These are phyloP conservation scores for Chaetomidium leptoderma DNA, from an alignment of 495 filamentous ascomycete genomes.

Conservation along the genomic window DNA sequence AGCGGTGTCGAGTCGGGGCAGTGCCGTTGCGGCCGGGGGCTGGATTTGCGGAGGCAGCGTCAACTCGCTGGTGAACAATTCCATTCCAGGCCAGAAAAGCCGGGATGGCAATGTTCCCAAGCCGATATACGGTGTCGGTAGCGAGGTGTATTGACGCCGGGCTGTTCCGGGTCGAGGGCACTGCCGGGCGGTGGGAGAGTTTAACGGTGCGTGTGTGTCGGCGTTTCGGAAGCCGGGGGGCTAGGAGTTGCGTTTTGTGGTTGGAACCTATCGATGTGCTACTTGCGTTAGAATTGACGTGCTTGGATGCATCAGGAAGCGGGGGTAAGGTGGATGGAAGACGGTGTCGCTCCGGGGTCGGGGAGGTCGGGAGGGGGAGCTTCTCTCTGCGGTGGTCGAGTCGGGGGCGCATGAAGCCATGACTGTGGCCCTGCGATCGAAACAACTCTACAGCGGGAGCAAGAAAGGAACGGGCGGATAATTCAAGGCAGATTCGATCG, in stretches of 20 bases:
- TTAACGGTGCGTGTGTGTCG: neutral
- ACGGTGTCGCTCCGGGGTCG: neutral
- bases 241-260: neutral
- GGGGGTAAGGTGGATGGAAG: neutral
- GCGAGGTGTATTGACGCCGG: constrained; percentile 15
- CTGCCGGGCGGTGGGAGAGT: constrained; percentile 21
- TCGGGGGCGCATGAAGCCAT: constrained; percentile 18
- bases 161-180: constrained; percentile 20
- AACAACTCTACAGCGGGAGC: constrained; percentile 2
- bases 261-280: neutral
- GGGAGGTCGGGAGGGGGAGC: neutral
- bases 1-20: constrained; percentile 9
- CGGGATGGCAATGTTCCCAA: constrained; percentile 5
- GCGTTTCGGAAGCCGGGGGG: neutral
- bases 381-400: neutral
- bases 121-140: constrained; percentile 1
- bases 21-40: neutral
- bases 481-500: constrained; percentile 32
- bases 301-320: neutral
- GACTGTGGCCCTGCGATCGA: neutral
- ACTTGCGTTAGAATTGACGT: neutral
- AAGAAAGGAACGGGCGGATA: constrained; percentile 20
- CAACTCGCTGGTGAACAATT: constrained; percentile 12
- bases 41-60: constrained; percentile 3
- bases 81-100: constrained; percentile 17